Conservation (phyloP, 192 early-diverging fungal species). For the Backusella luteola region DNA sequence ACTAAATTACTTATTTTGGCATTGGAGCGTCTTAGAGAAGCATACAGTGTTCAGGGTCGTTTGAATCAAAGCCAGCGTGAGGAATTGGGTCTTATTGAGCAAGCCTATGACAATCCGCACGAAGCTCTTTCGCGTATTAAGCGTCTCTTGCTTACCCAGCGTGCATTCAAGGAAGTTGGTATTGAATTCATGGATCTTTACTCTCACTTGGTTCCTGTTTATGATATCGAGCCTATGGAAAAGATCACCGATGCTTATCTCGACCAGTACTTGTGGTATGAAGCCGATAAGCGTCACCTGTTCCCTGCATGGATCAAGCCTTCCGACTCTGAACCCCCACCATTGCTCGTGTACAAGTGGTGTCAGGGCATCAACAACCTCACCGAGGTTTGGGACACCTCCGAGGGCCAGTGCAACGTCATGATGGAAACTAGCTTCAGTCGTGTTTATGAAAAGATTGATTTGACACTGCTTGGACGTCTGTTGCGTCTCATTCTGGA, state of each 20-base stretch:
- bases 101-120: conserved; percentile 97
- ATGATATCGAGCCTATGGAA: conserved; percentile 98
- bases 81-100: conserved; percentile 96
- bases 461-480: conserved; percentile 93
- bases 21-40: conserved; percentile 92
- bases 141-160: conserved; percentile 91
- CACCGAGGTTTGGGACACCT: conserved; percentile 91
- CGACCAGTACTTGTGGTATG: conserved; percentile 99
- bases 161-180: conserved; percentile 98
- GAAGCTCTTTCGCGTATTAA: conserved; percentile 87
- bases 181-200: conserved; percentile 99
- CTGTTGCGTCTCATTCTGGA: conserved; percentile 94
- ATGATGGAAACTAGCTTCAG: conserved; percentile 94
- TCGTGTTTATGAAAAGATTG: conserved; percentile 95
- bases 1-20: conserved; percentile 97
- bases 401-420: conserved; percentile 89
- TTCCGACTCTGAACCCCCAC: conserved; percentile 93
- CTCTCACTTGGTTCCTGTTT: conserved; percentile 95
- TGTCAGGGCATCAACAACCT: conserved; percentile 99
- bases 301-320: conserved; percentile 99
- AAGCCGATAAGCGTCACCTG: conserved; percentile 94
- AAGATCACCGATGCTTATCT: conserved; percentile 99
- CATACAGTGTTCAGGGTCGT: conserved; percentile 92
- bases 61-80: conserved; percentile 96
- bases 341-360: conserved; percentile 96